Evolutionary conservation across 768 basidiomycete genomes (phyloP).

Genomic region (Mycena capillaripes): DNA sequence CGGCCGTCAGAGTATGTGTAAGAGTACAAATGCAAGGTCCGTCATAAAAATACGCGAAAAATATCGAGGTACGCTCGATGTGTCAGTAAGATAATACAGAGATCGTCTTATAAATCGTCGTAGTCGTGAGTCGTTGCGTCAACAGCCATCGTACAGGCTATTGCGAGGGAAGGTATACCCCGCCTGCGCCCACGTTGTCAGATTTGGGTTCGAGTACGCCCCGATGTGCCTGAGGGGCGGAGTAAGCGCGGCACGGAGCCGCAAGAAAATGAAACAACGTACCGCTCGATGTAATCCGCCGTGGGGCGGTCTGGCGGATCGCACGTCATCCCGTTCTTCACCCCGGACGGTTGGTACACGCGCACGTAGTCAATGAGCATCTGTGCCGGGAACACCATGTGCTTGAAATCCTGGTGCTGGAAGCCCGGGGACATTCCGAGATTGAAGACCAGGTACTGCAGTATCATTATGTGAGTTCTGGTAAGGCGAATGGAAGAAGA

Average conservation of each 20-base stretch:
- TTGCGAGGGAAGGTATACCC: slow-evolving; percentile 79
- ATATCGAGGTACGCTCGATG: not conserved
- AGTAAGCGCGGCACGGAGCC: slow-evolving; percentile 14
- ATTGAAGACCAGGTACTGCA: slow-evolving; percentile 87
- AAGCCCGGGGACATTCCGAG: slow-evolving; percentile 85
- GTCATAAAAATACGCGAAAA: slow-evolving; percentile 12
- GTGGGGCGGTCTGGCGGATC: slow-evolving; percentile 87
- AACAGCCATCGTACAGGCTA: slow-evolving; percentile 37
- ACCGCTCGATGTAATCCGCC: slow-evolving; percentile 77
- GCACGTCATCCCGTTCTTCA: slow-evolving; percentile 81
- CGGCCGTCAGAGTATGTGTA: slow-evolving; percentile 18
- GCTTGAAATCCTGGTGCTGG: slow-evolving; percentile 77
- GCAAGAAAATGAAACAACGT: not conserved
- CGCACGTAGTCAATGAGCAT: slow-evolving; percentile 95
- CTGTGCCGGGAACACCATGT: slow-evolving; percentile 81
- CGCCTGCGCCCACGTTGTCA: slow-evolving; percentile 88
- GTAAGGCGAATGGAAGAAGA: slow-evolving; percentile 2
- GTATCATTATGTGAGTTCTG: slow-evolving; percentile 18
- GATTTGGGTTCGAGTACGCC: slow-evolving; percentile 85
- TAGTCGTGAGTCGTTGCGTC: not conserved
- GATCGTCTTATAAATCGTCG: not conserved
- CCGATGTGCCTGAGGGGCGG: slow-evolving; percentile 6
- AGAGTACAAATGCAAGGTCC: slow-evolving; percentile 18
- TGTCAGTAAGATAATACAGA: slow-evolving; percentile 12
- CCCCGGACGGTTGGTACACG: slow-evolving; percentile 84